A percentile compares a stretch with the other conserved stretches of the same genome.
phyloP scores from a whole-genome alignment of 768 basidiomycete species.

The Suillus weaverae region DNA sequence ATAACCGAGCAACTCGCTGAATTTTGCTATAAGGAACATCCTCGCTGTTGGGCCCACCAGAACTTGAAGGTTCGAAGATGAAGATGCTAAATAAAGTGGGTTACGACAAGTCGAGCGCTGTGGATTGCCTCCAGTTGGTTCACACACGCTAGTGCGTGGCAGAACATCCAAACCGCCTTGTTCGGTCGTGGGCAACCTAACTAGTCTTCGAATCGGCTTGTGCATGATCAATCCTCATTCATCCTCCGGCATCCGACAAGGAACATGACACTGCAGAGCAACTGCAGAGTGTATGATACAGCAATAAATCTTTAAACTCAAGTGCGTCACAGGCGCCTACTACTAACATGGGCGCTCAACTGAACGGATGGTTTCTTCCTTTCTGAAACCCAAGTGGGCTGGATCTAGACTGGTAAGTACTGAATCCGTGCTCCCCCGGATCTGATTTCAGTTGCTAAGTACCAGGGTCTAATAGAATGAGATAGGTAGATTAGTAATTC shows the following conservation, averaged over 20 bases:
- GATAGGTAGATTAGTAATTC: not conserved
- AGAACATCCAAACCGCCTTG: not conserved
- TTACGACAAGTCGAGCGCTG: slow-evolving; percentile 11
- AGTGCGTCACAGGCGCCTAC: not conserved
- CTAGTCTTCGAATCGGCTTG: not conserved
- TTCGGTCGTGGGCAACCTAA: not conserved
- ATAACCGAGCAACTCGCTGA: slow-evolving; percentile 71
- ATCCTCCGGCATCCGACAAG: not conserved
- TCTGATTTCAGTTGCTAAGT: not conserved
- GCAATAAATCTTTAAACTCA: not conserved
- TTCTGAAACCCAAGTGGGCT: not conserved
- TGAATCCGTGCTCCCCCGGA: not conserved
- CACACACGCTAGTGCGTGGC: slow-evolving; percentile 9
- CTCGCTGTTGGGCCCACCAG: slow-evolving; percentile 6
- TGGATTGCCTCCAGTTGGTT: slow-evolving; percentile 19
- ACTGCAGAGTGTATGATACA: not conserved
- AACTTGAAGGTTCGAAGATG: not conserved
- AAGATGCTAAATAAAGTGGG: not conserved
- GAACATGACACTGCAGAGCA: too few relatives aligned
- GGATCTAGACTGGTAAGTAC: not conserved
- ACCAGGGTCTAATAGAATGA: not conserved
- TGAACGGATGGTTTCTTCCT: not conserved
- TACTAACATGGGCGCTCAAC: not conserved
- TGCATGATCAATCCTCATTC: not conserved
- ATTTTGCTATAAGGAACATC: slow-evolving; percentile 22